Base-by-base conservation (phyloP, 2,329 filamentous ascomycete genomes). In the Mycosphaerella sp. region DNA sequence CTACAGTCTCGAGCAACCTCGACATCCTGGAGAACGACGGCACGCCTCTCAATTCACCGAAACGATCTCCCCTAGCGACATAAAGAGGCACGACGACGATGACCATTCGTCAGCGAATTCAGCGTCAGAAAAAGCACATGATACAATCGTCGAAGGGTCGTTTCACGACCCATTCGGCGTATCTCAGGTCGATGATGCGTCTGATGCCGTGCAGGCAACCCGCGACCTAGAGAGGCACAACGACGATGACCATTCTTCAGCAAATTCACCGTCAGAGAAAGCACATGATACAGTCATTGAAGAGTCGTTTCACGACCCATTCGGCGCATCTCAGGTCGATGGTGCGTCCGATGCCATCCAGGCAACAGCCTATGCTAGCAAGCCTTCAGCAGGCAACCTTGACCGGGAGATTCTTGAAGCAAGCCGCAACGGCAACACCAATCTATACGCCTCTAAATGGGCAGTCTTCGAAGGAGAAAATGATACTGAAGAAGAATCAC, bases 101-200 rank as follows among this genome's bases (percentile, higher is more conserved):
- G 34, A 9, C 12, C 10, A 11, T 38, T 38, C 6, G 4, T 38
- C 8, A 11, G 12, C 34, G 4, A n/a, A 38, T 38, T 8, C 34
- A 4, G 34, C 10, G 3, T 38, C 8, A 11, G 34, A 12, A 1
- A 38, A 11, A 38, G 34, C 10, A 38, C 6, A 10, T 8, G 34
- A 10, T 11, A n/a, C 10, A 11, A 38, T 4, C 10, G 4, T 38
- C 10, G 32, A 6, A 8, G 44, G 9, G 10, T 26, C 21, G 21
- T 11, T 12, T 7, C 12, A 26, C 9, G 31, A 17, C n/a, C 31
- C 32, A 44, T 21, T 9, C 7, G 12, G 12, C 17, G 45, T 51
- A 38, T 41, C 48, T 21, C 41, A 51, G 40, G 14, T 51, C n/a
- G 48, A 51, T 38, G 41, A 41, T 12, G 2, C 42, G 9, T 42